Evolutionary conservation across 2,329 filamentous ascomycete genomes (phyloP), one percentile per base, ranked within the genome.

Genomic region (Nemania bipapillata): DNA sequence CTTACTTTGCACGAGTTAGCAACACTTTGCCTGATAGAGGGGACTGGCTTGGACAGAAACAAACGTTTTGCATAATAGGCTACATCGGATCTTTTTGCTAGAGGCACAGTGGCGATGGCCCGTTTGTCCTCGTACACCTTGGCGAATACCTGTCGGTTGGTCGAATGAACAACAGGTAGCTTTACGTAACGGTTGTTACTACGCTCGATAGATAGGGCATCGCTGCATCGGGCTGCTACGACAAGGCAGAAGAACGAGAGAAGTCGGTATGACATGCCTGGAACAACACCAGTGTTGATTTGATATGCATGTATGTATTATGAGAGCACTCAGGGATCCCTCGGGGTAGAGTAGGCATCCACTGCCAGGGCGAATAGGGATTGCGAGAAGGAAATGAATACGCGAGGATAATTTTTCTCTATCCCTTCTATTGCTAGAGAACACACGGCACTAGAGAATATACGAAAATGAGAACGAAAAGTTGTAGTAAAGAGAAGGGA

Each of bases 61-160:
- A 69, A 77, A 86, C 84, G 77, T 70, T 82, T 78, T 4, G 83
- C 84, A 72, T 86, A 87, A 75, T 87, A 87, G 52, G 85, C 85
- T 28, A 87, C 81, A 72, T 87, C 85, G 3, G 83, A 83, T 20
- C 85, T 81, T 76, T 86, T 86, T 35, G 83, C 82, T 30, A 87
- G 77, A 56, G 80, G 76, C 2, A 85, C 76, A 55, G 84, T 81
- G 47, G 84, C 77, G 20, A 77, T 73, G 28, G 70, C 74, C 20
- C 76, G 74, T 64, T 74, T 77, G 55, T 80, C 81, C 15, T 67
- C 54, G 35, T 84, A 80, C 50, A 81, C 81, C 17, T 76, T 75
- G 52, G 78, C 75, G 62, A 86, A 83, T 56, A 79, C 74, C 24
- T 79, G 73, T 37, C 74, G 70, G 69, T 83, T 83, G 58, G 80